phyloP scores from a whole-genome alignment of 441 rosid species.

The Breynia disticha region DNA sequence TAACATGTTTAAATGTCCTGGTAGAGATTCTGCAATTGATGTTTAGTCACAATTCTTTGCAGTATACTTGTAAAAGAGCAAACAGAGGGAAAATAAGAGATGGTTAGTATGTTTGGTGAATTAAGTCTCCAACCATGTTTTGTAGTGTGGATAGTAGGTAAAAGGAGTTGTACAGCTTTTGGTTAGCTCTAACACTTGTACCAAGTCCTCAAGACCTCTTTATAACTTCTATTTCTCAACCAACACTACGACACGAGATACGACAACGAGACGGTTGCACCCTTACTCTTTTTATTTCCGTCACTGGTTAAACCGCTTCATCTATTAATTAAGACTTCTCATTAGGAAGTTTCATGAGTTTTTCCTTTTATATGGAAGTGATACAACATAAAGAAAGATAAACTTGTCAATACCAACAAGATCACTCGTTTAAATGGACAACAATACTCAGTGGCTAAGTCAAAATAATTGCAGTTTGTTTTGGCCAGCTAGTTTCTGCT shows the following conservation, averaged over 20 bases:
- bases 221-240: no score
- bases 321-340: no score
- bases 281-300: no score
- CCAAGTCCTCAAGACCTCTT: background rate
- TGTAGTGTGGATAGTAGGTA: conserved; percentile 33
- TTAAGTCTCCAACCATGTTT: conserved; percentile 30
- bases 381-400: background rate
- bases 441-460: background rate
- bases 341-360: background rate
- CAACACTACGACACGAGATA: no score
- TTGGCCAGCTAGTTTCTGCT: background rate
- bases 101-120: conserved; percentile 41
- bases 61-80: conserved; percentile 28
- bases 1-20: conserved; percentile 22
- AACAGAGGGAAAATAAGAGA: background rate
- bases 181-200: background rate
- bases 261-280: no score
- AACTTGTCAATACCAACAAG: background rate
- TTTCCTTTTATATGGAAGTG: background rate
- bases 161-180: conserved; percentile 28
- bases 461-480: background rate
- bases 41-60: conserved; percentile 19
- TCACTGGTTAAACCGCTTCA: no score
- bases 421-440: background rate
- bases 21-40: conserved; percentile 19